Percentiles rank a stretch among this genome's conserved stretches.
These are phyloP conservation scores for Suillus sp. DNA, from an alignment of 768 basidiomycete genomes.

Conservation along the genomic window DNA sequence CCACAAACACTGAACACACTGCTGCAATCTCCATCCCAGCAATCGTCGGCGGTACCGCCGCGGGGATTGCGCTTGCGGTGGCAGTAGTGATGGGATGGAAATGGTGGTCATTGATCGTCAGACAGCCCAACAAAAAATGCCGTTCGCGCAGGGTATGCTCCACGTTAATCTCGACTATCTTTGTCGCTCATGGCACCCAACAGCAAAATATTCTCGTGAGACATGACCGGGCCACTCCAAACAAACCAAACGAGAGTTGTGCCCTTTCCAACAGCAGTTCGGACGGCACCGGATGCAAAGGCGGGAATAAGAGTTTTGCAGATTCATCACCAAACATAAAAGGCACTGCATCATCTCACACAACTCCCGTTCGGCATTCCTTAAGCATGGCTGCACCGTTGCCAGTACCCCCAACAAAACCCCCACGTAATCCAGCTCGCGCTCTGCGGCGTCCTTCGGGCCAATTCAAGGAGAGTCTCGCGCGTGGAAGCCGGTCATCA, in stretches of 20 bases:
- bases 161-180: background rate
- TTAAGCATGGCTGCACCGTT: background rate
- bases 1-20: background rate
- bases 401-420: background rate
- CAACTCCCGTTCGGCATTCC: background rate
- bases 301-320: background rate
- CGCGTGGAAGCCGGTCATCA: background rate
- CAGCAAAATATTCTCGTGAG: conserved; percentile 6
- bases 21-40: conserved; percentile 45
- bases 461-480: background rate
- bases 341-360: background rate
- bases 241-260: background rate
- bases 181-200: conserved; percentile 1
- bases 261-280: background rate
- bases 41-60: conserved; percentile 52
- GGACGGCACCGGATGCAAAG: background rate
- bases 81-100: conserved; percentile 45
- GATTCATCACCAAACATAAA: background rate
- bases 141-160: background rate
- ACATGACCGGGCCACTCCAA: background rate
- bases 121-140: background rate
- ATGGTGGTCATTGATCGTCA: conserved; percentile 39
- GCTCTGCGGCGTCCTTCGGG: background rate
- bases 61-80: conserved; percentile 50
- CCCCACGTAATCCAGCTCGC: conserved; percentile 3